Evolutionary conservation across 2,329 filamentous ascomycete genomes (phyloP).

Genomic region (Fusarium hainanense): DNA sequence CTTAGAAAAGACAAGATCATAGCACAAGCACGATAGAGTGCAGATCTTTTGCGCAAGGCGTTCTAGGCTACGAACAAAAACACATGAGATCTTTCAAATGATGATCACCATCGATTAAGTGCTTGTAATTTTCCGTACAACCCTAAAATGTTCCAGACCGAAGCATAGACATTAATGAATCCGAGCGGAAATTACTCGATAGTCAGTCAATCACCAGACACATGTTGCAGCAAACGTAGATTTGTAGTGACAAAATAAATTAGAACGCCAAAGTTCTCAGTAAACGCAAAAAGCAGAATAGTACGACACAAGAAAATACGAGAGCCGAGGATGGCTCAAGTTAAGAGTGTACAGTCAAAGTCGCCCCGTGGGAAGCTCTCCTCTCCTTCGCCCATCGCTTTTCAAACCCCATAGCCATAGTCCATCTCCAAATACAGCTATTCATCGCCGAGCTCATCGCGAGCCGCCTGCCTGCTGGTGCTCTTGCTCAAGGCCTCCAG

Average conservation of each 20-base stretch:
- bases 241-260: slow-evolving; percentile 17
- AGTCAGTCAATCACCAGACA: not conserved
- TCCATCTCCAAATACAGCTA: slow-evolving; percentile 7
- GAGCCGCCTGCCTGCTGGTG: not conserved
- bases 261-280: slow-evolving; percentile 39
- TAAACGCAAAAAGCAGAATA: slow-evolving; percentile 35
- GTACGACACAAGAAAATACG: slow-evolving; percentile 40
- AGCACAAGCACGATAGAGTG: slow-evolving; percentile 2
- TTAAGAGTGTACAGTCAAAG: slow-evolving; percentile 44
- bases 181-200: not conserved
- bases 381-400: slow-evolving; percentile 21
- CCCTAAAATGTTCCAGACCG: not conserved
- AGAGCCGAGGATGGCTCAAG: slow-evolving; percentile 34
- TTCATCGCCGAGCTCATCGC: not conserved
- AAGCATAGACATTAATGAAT: not conserved
- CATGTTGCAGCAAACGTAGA: not conserved
- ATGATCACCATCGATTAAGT: slow-evolving; percentile 1
- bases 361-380: slow-evolving; percentile 25
- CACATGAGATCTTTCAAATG: slow-evolving; percentile 1
- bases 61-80: slow-evolving; percentile 25
- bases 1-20: slow-evolving; percentile 2
- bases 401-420: slow-evolving; percentile 21
- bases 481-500: not conserved
- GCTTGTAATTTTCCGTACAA: not conserved
- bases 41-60: slow-evolving; percentile 29